Percentiles rank a stretch among this genome's conserved stretches.
Evolutionary conservation across 2,329 filamentous ascomycete genomes (phyloP).

Genomic region (Nemania diffusa): DNA sequence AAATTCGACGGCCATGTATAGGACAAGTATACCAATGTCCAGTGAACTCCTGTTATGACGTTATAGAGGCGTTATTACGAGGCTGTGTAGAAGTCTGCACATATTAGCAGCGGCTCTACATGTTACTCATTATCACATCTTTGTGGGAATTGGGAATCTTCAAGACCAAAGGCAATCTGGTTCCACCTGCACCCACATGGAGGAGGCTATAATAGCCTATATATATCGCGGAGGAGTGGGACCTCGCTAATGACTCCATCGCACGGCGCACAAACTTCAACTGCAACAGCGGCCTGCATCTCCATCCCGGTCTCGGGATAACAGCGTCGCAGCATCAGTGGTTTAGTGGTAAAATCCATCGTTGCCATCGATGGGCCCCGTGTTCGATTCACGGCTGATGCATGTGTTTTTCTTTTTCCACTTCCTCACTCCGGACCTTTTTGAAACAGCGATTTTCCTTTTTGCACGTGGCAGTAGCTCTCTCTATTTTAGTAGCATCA

Average conservation of each 20-base stretch:
- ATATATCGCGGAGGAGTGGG: neutral
- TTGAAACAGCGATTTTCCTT: neutral
- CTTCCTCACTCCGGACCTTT: neutral
- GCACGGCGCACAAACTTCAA: neutral
- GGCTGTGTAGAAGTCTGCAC: no score
- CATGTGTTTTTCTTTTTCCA: conserved; percentile 36
- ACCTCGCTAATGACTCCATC: neutral
- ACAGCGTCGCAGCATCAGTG: conserved; percentile 50
- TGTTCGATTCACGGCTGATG: conserved; percentile 59
- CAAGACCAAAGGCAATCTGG: no score
- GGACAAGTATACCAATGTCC: no score
- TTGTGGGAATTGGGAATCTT: no score
- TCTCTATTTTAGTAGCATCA: neutral
- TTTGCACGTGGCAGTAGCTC: neutral
- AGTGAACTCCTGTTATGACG: no score
- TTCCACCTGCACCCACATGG: no score
- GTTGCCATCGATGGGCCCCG: conserved; percentile 64
- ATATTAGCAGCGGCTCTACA: no score
- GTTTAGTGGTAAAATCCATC: conserved; percentile 66
- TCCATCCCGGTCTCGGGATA: neutral
- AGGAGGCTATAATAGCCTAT: no score
- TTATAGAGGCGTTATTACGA: no score
- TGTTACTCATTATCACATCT: no score
- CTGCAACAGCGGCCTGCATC: neutral
- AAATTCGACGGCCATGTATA: no score